A percentile compares a stretch with the other conserved stretches of the same genome.
phyloP scores from a whole-genome alignment of 768 basidiomycete species.

The Leccinum ochraceum region DNA sequence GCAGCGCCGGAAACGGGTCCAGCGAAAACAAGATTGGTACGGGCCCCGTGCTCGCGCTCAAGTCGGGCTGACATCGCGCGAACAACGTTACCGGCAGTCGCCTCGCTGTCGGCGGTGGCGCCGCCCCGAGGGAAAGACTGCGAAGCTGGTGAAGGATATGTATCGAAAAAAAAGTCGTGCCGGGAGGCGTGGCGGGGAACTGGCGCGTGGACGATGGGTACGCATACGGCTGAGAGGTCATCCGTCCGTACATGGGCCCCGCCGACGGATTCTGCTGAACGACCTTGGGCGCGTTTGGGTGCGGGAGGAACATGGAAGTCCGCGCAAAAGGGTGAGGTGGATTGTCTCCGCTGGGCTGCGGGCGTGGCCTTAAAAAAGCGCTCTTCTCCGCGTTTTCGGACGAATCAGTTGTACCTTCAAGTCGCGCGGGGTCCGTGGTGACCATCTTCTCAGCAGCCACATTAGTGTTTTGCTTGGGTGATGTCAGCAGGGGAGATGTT shows the following conservation, averaged over 20 bases:
- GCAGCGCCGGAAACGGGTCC: constrained; percentile 45
- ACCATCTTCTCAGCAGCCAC: constrained; percentile 11
- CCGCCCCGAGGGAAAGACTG: constrained; percentile 7
- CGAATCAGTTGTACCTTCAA: neutral
- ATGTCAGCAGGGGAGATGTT: constrained; percentile 7
- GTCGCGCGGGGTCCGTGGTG: constrained; percentile 18
- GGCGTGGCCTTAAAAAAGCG: constrained; percentile 31
- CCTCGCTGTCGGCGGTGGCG: constrained; percentile 25
- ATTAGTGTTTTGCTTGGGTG: constrained; percentile 16
- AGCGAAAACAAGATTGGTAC: constrained; percentile 62
- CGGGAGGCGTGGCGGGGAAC: constrained; percentile 17
- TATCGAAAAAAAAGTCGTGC: constrained; percentile 32
- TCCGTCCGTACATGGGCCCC: constrained; percentile 63
- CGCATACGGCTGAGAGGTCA: constrained; percentile 20
- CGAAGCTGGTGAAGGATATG: constrained; percentile 30
- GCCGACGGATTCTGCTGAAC: constrained; percentile 19
- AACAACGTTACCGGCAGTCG: constrained; percentile 52
- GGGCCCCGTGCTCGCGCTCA: constrained; percentile 50
- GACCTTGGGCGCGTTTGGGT: constrained; percentile 54
- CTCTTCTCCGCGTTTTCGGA: constrained; percentile 14
- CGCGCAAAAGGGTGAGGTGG: constrained; percentile 32
- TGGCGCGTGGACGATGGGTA: constrained; percentile 1
- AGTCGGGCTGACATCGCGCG: constrained; percentile 53
- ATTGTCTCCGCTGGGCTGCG: constrained; percentile 9
- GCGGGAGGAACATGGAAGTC: constrained; percentile 50